Evolutionary conservation across 192 early-diverging fungal species (phyloP).

Genomic region (Podila horticola): DNA sequence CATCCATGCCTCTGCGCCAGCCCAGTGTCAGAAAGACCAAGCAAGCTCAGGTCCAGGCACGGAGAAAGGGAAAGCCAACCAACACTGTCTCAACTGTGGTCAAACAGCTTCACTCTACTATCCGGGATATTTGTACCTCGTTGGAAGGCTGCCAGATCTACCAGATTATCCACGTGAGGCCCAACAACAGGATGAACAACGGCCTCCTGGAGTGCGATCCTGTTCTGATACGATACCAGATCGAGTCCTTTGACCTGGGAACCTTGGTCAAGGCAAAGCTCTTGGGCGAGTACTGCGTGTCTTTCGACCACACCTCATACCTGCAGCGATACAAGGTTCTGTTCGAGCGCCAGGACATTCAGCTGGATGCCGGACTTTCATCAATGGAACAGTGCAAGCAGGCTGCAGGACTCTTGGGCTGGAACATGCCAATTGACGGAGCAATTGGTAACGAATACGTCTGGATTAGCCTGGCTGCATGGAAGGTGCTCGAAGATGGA

Average conservation of each 20-base stretch:
- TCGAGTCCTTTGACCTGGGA: constrained; percentile 27
- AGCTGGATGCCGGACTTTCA: constrained; percentile 8
- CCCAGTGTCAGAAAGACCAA: constrained; percentile 72
- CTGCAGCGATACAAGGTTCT: constrained; percentile 74
- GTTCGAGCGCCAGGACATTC: constrained; percentile 43
- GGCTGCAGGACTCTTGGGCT: constrained; percentile 29
- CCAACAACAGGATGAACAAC: constrained; percentile 64
- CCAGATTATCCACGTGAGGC: constrained; percentile 85
- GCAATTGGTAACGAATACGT: constrained; percentile 66
- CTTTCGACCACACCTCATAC: constrained; percentile 77
- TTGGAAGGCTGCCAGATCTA: constrained; percentile 82
- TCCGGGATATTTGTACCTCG: constrained; percentile 85
- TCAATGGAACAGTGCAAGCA: constrained; percentile 20
- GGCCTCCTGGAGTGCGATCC: constrained; percentile 45
- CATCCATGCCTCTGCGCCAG: constrained; percentile 76
- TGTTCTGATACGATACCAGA: constrained; percentile 36
- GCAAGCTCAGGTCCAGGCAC: constrained; percentile 29
- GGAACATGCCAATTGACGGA: constrained; percentile 55
- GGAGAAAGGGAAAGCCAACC: constrained; percentile 34
- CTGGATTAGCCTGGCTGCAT: constrained; percentile 69
- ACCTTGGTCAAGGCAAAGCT: constrained; percentile 29
- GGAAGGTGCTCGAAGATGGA: constrained; percentile 71
- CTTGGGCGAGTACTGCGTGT: constrained; percentile 69
- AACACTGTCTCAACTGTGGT: constrained; percentile 61
- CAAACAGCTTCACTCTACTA: constrained; percentile 69